phyloP scores from a whole-genome alignment of 2,329 filamentous ascomycete genomes.

The Gnomoniopsis smithogilvyi region DNA sequence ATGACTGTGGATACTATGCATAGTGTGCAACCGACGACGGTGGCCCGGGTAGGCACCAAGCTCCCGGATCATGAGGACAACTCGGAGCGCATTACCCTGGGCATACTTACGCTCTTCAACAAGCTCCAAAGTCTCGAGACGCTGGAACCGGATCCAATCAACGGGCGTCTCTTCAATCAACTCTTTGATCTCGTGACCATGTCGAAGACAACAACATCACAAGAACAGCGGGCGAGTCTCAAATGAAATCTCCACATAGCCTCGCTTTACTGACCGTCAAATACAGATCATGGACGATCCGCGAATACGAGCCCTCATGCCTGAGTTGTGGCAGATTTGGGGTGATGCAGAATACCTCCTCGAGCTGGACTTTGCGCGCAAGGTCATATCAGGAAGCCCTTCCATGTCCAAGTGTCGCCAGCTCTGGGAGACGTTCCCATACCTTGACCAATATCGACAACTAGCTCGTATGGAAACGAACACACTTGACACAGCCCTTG shows the following conservation, averaged over 20 bases:
- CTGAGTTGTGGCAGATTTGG: constrained; percentile 3
- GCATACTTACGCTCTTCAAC: constrained; percentile 7
- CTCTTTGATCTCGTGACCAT: constrained; percentile 13
- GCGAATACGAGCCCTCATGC: constrained; percentile 1
- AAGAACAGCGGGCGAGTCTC: background rate
- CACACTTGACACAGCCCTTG: constrained; percentile 5
- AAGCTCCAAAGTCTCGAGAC: constrained; percentile 1
- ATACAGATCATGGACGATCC: constrained; percentile 5
- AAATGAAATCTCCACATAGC: too few species aligned
- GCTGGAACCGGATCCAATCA: constrained; percentile 7
- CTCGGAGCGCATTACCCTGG: constrained; percentile 5
- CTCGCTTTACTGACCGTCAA: background rate
- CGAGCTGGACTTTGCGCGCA: constrained; percentile 11
- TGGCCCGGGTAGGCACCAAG: constrained; percentile 7
- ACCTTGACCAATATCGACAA: constrained; percentile 10
- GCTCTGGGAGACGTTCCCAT: constrained; percentile 8
- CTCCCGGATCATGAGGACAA: constrained; percentile 5
- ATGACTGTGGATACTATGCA: constrained; percentile 9
- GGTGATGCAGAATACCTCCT: constrained; percentile 12
- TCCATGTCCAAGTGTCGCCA: background rate
- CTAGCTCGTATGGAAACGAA: constrained; percentile 9
- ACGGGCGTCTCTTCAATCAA: constrained; percentile 12
- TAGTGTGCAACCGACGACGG: background rate
- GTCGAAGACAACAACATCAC: constrained; percentile 5
- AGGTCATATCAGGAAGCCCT: constrained; percentile 4